Evolutionary conservation across 345 rosid genomes (phyloP).

Genomic region (Euphorbia tirucalli): DNA sequence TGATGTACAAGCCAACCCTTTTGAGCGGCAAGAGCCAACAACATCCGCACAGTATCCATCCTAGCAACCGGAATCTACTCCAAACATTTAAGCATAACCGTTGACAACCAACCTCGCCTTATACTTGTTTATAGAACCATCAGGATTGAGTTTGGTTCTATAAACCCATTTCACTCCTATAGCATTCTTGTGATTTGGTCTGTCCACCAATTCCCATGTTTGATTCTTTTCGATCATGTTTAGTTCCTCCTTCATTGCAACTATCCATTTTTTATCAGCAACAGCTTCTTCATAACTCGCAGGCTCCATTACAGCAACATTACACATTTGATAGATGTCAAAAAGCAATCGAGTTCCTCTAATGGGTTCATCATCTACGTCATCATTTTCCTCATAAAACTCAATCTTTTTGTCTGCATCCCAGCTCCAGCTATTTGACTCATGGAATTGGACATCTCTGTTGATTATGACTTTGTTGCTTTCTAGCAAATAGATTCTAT

Average conservation of each 20-base stretch:
- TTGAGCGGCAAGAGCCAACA: too few relatives aligned
- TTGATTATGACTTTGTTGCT: too few relatives aligned
- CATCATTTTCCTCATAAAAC: not conserved
- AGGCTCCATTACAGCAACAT: not conserved
- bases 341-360: not conserved
- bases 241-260: not conserved
- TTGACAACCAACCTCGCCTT: not conserved
- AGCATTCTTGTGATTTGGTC: not conserved
- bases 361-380: not conserved
- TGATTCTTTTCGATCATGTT: not conserved
- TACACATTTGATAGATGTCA: not conserved
- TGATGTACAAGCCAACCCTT: too few relatives aligned
- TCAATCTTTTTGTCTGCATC: not conserved
- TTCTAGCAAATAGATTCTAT: not conserved
- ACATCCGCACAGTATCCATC: not conserved
- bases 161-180: not conserved
- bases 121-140: not conserved
- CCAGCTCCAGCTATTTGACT: not conserved
- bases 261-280: not conserved
- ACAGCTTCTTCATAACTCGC: not conserved
- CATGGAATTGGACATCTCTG: not conserved
- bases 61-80: not conserved
- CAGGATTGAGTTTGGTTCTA: not conserved
- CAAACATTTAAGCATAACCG: not conserved
- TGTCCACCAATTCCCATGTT: not conserved